A percentile compares a stretch with the other conserved stretches of the same genome.
These are phyloP conservation scores for Solanum megistacrolobum DNA, from an alignment of 257 asterid genomes.

Conservation along the genomic window DNA sequence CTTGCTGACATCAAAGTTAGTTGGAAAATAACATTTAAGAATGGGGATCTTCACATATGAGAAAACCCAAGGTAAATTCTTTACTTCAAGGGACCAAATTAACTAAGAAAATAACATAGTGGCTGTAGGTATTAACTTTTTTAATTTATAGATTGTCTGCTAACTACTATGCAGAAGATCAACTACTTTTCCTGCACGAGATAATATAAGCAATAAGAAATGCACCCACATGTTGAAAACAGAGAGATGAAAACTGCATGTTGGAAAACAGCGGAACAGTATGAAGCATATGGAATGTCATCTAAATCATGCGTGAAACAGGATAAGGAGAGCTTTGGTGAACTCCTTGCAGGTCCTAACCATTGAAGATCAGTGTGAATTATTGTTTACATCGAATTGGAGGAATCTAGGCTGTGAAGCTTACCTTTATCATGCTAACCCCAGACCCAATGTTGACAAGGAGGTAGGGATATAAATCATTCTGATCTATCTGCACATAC, in stretches of 20 bases:
- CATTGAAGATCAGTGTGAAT: neutral
- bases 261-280: neutral
- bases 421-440: conserved; percentile 98
- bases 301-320: neutral
- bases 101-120: neutral
- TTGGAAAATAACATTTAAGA: neutral
- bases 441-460: conserved; percentile 96
- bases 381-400: neutral
- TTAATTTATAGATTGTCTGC: neutral
- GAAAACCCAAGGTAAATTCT: neutral
- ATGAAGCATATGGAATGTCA: neutral
- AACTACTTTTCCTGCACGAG: neutral
- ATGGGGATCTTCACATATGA: neutral
- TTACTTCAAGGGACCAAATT: neutral
- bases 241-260: neutral
- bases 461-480: conserved; percentile 91
- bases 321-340: neutral
- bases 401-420: neutral
- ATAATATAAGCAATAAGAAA: neutral
- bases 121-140: neutral
- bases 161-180: neutral
- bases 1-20: neutral
- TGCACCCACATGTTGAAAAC: neutral
- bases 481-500: conserved; percentile 67
- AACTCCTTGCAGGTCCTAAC: neutral